Base-by-base conservation (phyloP, 306 rosid genomes). In the Trichosanthes cucumerina region DNA sequence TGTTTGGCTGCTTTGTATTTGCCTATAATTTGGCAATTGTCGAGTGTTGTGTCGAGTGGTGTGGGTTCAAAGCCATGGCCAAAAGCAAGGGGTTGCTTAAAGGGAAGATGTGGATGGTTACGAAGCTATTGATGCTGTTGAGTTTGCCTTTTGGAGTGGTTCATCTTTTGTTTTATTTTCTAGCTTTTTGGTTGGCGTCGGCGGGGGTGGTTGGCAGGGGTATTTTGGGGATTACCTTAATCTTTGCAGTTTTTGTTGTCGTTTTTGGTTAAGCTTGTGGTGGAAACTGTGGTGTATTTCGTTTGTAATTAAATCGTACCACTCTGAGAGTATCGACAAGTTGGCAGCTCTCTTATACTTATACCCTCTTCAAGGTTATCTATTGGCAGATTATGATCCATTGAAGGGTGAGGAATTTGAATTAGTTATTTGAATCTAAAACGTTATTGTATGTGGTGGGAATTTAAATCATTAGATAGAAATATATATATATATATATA, bases 281-380 rank as follows among this genome's bases (percentile, higher is more conserved):
- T 83, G 12, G 91, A 88, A 65, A 88, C 96, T 0, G 92, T 93
- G 74, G 69, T 91, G 12, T 93, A 93, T 82, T 87, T 93, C 14
- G 92, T 91, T 9, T 93, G 97, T 85, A 93, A n/a, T n/a, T n/a
- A n/a, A 91, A 81, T 90, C 98, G 0, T 84, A 88, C 76, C 98
- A 91, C 75, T 96, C 86, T 49, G 90, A 93, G 82, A 90, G 79
- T 62, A 88, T 91, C 34, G 93, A 90, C 79, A 93, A 88, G 73
- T 84, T 89, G 6, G 91, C 87, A n/a, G n/a, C n/a, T n/a, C n/a
- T 24, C 70, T 93, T n/a, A n/a, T n/a, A n/a, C 54, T 90, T 93
- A 1, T 88, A 90, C 79, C 97, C 90, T 23, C 83, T 93, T 36
- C 39, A 5, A 36, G 4, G 5, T 36, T 36, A 28, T 28, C 33